A percentile compares a stretch with the other conserved stretches of the same genome.
Conservation (phyloP, 176 grass and related monocot species). For the Oryza longistaminata region DNA sequence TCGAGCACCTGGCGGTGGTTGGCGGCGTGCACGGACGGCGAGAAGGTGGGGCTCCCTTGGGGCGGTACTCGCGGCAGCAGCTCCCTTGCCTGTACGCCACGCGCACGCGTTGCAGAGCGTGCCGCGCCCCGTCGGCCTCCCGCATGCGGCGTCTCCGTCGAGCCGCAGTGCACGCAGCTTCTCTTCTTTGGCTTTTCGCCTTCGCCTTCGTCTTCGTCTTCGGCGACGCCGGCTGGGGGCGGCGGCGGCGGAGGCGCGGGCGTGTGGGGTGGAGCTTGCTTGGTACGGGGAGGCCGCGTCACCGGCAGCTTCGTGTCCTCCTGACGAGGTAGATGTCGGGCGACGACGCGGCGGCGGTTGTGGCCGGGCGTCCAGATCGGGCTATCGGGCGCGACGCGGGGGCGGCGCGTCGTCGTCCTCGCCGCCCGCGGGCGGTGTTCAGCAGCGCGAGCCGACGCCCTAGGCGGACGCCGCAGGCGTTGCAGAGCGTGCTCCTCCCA, state of each 20-base stretch:
- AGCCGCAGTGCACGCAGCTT: slow-evolving; percentile 69
- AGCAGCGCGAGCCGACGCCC: slow-evolving; percentile 48
- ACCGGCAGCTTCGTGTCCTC: slow-evolving; percentile 6
- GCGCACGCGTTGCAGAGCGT: slow-evolving; percentile 91
- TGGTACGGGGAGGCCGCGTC: neutral
- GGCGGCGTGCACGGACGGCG: slow-evolving; percentile 63
- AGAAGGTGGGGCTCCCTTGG: slow-evolving; percentile 66
- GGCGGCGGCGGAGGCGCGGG: neutral
- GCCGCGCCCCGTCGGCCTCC: slow-evolving; percentile 61
- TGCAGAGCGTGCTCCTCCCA: slow-evolving; percentile 76
- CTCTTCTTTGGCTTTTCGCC: neutral
- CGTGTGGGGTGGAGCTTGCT: neutral
- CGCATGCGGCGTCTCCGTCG: slow-evolving; percentile 83
- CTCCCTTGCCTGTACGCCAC: slow-evolving; percentile 64
- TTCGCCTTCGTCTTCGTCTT: neutral
- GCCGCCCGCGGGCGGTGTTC: slow-evolving; percentile 42
- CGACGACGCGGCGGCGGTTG: neutral
- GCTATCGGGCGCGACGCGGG: neutral
- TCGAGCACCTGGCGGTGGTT: slow-evolving; percentile 67
- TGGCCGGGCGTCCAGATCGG: slow-evolving; percentile 38
- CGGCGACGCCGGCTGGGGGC: too few relatives aligned
- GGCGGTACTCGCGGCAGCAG: slow-evolving; percentile 90
- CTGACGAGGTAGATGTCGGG: slow-evolving; percentile 43
- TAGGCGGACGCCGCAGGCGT: slow-evolving; percentile 69
- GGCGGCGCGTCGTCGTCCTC: neutral